phyloP scores from a whole-genome alignment of 352 stramenopile genomes.

The Phytophthora fragariaefolia region DNA sequence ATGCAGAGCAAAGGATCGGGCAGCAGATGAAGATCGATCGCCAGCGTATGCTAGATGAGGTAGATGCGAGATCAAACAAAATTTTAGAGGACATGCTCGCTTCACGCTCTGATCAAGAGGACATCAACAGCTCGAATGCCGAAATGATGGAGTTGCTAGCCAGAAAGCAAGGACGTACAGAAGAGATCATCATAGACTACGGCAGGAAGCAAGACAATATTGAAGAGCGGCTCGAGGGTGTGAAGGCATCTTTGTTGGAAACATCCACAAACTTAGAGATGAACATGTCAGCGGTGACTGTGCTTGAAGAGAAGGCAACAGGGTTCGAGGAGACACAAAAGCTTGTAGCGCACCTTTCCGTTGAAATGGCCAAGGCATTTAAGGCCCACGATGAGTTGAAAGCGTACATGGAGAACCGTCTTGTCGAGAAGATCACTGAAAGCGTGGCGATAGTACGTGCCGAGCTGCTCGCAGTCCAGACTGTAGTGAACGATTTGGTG shows the following conservation, averaged over 20 bases:
- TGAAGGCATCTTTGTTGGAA: slow-evolving; percentile 60
- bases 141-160: slow-evolving; percentile 66
- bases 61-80: slow-evolving; percentile 69
- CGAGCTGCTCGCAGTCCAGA: slow-evolving; percentile 60
- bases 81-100: slow-evolving; percentile 68
- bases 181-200: slow-evolving; percentile 69
- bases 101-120: slow-evolving; percentile 73
- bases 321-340: slow-evolving; percentile 69
- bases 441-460: slow-evolving; percentile 51
- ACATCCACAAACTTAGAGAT: slow-evolving; percentile 58
- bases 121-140: slow-evolving; percentile 81
- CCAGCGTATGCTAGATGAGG: slow-evolving; percentile 60
- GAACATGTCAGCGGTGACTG: slow-evolving; percentile 43
- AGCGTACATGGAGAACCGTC: slow-evolving; percentile 54
- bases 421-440: slow-evolving; percentile 65
- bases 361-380: slow-evolving; percentile 50
- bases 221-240: slow-evolving; percentile 42
- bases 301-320: slow-evolving; percentile 59
- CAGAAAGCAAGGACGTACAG: slow-evolving; percentile 55
- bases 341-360: slow-evolving; percentile 44
- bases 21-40: slow-evolving; percentile 79
- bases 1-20: slow-evolving; percentile 72
- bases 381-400: slow-evolving; percentile 53
- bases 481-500: slow-evolving; percentile 57
- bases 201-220: slow-evolving; percentile 54